Evolutionary conservation across 345 rosid species (phyloP), one percentile per base, ranked within the genome.

Genomic region (Populus ilicifolia): DNA sequence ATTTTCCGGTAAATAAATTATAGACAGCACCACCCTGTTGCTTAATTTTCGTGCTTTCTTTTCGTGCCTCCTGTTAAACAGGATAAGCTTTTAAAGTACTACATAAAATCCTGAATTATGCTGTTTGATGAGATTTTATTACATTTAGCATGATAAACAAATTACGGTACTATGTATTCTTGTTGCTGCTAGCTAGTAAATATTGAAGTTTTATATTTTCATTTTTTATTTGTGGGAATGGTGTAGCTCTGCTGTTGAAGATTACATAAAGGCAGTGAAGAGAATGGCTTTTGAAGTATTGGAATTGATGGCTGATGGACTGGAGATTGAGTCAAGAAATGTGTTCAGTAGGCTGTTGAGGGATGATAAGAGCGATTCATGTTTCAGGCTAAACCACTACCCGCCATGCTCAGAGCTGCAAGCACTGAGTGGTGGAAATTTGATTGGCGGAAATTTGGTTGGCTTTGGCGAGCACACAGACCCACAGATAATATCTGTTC

Each of bases 391-490:
- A 36, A 89, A 89, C 76, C 80, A 89, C 80, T 89, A 89, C 77
- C 90, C 92, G 2, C 82, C 83, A 21, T 84, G 84, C 77, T 84
- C 89, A 16, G 85, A 82, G 71, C 44, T 73, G 25, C 86, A 82
- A 75, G 80, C 83, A 36, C 63, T 74, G 83, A 79, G 78, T n/a
- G 86, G 89, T 64, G 80, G 81, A 72, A 89, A 83, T 76, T 71
- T 87, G 85, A 63, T 87, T 48, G 92, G 92, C 27, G 80, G 81
- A 72, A 89, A 83, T 76, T 71, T 87, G 85, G 56, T 87, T 48
- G 92, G 92, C 27, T 89, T 89, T 79, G 92, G 92, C 67, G 92
- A 89, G 74, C 92, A 89, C 79, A 89, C 92, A 12, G 92, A 89
- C 89, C 92, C 92, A 18, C 92, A 89, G 75, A 89, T 89, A 69